Evolutionary conservation across 495 filamentous ascomycete species (phyloP).

Genomic region (Lepraria neglecta): DNA sequence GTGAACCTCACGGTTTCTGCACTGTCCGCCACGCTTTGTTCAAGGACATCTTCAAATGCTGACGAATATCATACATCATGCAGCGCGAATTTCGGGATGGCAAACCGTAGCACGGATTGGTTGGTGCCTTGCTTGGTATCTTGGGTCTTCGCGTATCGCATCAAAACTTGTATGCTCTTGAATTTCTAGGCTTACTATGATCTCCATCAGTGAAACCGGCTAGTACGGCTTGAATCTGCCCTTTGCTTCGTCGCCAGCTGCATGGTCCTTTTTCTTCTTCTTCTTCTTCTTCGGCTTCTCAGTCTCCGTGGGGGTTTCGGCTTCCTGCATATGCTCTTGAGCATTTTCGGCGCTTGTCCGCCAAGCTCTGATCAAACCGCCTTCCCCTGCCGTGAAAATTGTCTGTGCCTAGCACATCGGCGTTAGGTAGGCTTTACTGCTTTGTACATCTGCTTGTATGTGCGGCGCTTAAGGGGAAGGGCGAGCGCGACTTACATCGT

Average conservation of each 20-base stretch:
- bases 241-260: neutral
- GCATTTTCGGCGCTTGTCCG: neutral
- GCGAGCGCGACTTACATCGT: slow-evolving; percentile 45
- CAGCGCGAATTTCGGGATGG: no score
- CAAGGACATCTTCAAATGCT: no score
- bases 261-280: slow-evolving; percentile 14
- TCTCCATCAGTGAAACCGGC: neutral
- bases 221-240: slow-evolving; percentile 22
- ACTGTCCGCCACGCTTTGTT: no score
- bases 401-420: slow-evolving; percentile 46
- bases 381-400: slow-evolving; percentile 73
- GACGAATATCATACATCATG: no score
- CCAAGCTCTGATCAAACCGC: slow-evolving; percentile 63
- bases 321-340: slow-evolving; percentile 30
- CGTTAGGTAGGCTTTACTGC: slow-evolving; percentile 3
- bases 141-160: no score
- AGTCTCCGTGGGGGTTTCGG: slow-evolving; percentile 54
- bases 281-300: slow-evolving; percentile 29
- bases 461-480: neutral
- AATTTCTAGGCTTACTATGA: neutral
- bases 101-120: no score
- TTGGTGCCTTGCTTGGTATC: no score
- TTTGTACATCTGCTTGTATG: neutral
- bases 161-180: no score
- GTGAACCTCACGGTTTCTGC: no score